Evolutionary conservation across 2,329 filamentous ascomycete genomes (phyloP).

Genomic region (Paraconiothyrium brasiliense): DNA sequence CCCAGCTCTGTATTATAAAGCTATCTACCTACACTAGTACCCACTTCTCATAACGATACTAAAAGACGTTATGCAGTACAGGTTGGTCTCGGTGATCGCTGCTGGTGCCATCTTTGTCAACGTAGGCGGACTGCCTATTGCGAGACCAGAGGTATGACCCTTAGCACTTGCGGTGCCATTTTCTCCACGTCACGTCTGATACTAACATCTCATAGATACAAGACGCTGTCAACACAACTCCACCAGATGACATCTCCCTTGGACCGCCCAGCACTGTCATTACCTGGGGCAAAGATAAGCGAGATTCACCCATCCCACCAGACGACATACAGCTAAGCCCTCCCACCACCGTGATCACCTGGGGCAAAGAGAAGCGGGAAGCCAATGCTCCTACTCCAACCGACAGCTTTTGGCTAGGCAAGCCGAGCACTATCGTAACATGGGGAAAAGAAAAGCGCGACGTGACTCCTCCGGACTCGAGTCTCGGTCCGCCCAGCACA

Average conservation of each 20-base stretch:
- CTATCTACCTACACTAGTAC: constrained; percentile 9
- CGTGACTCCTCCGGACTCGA: constrained; percentile 9
- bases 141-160: constrained; percentile 30
- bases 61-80: constrained; percentile 37
- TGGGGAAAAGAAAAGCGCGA: constrained; percentile 22
- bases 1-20: neutral
- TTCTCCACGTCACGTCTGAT: neutral
- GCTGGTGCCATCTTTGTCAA: constrained; percentile 33
- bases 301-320: constrained; percentile 3
- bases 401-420: constrained; percentile 20
- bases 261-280: constrained; percentile 29
- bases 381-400: constrained; percentile 14
- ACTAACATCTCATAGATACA: constrained; percentile 18
- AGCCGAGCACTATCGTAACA: constrained; percentile 21
- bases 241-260: constrained; percentile 25
- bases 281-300: constrained; percentile 33
- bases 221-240: constrained; percentile 11
- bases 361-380: constrained; percentile 21
- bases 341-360: constrained; percentile 28
- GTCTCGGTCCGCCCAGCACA: constrained; percentile 15
- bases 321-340: constrained; percentile 28
- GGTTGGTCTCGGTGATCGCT: constrained; percentile 37
- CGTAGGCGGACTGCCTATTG: constrained; percentile 34
- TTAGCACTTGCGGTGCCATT: neutral
- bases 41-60: constrained; percentile 16